Percentiles rank a stretch among this genome's conserved stretches.
Conservation (phyloP, 148 eudicot species). For the Rhododendron ovatum region DNA sequence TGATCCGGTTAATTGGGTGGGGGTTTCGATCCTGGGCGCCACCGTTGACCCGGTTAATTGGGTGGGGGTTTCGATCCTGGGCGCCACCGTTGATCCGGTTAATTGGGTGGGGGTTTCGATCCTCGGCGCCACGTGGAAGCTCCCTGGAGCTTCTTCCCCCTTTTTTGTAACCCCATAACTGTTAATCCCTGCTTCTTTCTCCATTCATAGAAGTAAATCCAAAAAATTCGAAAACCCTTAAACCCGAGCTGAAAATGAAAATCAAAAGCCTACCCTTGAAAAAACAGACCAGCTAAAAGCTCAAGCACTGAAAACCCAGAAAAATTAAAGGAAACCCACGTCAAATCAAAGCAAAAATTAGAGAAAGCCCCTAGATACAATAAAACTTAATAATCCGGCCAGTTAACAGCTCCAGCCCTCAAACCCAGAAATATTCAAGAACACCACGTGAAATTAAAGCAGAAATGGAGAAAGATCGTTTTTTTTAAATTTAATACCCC, state of each 20-base stretch:
- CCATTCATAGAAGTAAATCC: conserved; percentile 40
- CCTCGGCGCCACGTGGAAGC: conserved; percentile 36
- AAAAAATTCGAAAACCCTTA: conserved; percentile 20
- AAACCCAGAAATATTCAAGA: not conserved
- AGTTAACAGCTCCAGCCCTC: not conserved
- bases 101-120: conserved; percentile 37
- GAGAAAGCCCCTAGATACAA: not conserved
- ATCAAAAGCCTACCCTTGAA: conserved; percentile 18
- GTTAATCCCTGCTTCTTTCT: conserved; percentile 48
- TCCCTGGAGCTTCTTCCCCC: conserved; percentile 41
- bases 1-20: conserved; percentile 36
- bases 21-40: conserved; percentile 36
- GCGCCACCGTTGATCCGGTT: conserved; percentile 37
- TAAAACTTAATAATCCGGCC: not conserved
- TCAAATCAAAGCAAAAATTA: not conserved
- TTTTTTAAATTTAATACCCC: not conserved
- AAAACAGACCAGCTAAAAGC: not conserved
- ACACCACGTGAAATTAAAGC: not conserved
- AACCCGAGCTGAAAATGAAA: conserved; percentile 20
- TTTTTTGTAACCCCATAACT: conserved; percentile 38
- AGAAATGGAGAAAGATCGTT: not conserved
- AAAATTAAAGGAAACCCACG: conserved; percentile 1
- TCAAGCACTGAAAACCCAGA: conserved; percentile 4
- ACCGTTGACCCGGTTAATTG: conserved; percentile 31
- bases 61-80: conserved; percentile 39